These are phyloP conservation scores for Paramecium octaurelia DNA, from an alignment of 73 alveolate species.

Conservation along the genomic window DNA sequence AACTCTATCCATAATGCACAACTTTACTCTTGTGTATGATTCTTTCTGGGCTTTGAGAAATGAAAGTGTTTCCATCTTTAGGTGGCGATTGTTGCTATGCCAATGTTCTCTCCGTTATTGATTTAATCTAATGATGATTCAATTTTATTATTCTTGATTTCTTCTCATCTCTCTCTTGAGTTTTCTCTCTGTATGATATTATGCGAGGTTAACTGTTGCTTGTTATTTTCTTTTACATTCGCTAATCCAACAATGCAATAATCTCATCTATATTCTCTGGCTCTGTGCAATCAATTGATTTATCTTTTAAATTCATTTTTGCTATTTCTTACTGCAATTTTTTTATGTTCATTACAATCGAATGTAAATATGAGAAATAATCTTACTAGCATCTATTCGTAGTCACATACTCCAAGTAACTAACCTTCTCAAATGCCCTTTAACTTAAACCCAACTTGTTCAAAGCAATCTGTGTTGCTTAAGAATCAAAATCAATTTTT, in stretches of 20 bases:
- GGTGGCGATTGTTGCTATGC: neutral
- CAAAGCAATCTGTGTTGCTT: neutral
- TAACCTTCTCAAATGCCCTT: neutral
- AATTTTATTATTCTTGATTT: neutral
- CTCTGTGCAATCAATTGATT: neutral
- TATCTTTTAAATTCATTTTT: neutral
- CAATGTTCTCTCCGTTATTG: neutral
- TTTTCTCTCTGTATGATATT: neutral
- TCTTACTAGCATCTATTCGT: neutral
- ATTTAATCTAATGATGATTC: neutral
- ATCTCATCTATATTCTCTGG: constrained; percentile 6
- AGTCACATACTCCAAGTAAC: neutral
- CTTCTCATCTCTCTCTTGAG: neutral
- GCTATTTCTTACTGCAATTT: constrained; percentile 14
- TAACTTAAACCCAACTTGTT: neutral
- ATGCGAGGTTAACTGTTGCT: neutral
- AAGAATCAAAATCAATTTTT: neutral
- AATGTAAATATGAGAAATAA: neutral
- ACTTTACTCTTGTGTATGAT: constrained; percentile 4
- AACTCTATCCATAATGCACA: neutral
- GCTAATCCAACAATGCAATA: neutral
- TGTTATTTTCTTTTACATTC: neutral
- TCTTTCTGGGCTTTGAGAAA: neutral
- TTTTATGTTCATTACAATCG: neutral
- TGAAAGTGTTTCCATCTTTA: neutral